Percentiles rank a stretch among this genome's conserved stretches.
phyloP scores from a whole-genome alignment of 495 filamentous ascomycete genomes.

The Bryoglossum gracile region DNA sequence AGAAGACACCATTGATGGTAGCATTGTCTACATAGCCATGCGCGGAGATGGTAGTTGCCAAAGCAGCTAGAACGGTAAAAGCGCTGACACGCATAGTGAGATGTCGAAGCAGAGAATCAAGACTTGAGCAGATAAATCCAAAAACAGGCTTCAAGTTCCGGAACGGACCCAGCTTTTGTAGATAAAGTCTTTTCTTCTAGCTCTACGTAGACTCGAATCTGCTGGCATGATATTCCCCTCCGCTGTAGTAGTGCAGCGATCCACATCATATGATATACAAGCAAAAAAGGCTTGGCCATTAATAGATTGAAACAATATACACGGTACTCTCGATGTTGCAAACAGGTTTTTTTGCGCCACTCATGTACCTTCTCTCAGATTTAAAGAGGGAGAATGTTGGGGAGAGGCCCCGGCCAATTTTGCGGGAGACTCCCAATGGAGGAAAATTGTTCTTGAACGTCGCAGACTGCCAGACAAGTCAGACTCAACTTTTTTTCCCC shows the following conservation, averaged over 20 bases:
- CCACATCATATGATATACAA: too few species aligned
- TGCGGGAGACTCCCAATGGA: background rate
- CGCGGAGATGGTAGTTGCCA: conserved; percentile 46
- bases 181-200: too few species aligned
- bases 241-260: too few species aligned
- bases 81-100: too few species aligned
- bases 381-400: background rate
- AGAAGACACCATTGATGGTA: conserved; percentile 36
- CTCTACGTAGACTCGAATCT: too few species aligned
- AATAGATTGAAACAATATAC: background rate
- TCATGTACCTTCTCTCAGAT: background rate
- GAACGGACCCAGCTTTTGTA: too few species aligned
- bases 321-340: background rate
- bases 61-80: conserved; percentile 39
- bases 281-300: background rate
- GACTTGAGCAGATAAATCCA: too few species aligned
- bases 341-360: conserved; percentile 8
- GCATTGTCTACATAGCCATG: conserved; percentile 54
- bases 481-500: too few species aligned
- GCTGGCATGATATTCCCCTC: too few species aligned
- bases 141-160: too few species aligned
- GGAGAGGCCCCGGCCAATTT: background rate
- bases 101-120: too few species aligned
- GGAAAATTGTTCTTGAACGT: background rate
- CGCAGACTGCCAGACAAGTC: too few species aligned